Base-by-base conservation (phyloP, 805 yeast genomes). In the Candida ovalis region DNA sequence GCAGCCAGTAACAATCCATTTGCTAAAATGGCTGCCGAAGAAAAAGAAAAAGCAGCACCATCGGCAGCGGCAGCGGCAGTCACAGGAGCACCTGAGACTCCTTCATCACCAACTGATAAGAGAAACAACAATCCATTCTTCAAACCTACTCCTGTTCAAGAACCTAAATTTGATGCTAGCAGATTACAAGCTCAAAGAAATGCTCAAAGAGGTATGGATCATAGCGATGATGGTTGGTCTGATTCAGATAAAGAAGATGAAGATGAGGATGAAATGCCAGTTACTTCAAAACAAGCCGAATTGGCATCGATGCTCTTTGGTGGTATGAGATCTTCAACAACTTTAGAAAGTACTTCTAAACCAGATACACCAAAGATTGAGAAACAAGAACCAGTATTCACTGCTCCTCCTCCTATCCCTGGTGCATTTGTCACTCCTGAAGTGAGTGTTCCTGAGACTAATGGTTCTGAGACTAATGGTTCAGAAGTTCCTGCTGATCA, bases 131-230 rank as follows among this genome's bases (percentile, higher is more conserved):
- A 77, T 51, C 87, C 88, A 44, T 84, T 84, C 60, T 84, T 84
- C 63, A 81, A 79, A 57, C 77, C 80, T 15, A 53, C 59, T 21
- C 51, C 80, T 13, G 53, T 58, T 21, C 51, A 64, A 19, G 68
- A 59, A 9, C 56, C 65, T 3, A 58, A 50, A 25, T 68, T 82
- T 54, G 88, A 84, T 59, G 69, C 78, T 0, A 73, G 73, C 51
- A 79, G 80, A 50, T 79, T 86, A 25, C 84, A 81, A 47, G 84
- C 83, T 2, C 91, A 86, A 64, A 74, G 94, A 65, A 80, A 77
- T 24, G 79, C 87, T 7, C 92, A 86, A 62, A 74, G 91, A 64
- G 84, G 84, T 3, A 58, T 69, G 38, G 67, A 68, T 8, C 66
- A 61, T 24, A 72, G 68, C 36, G 72, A 68, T 44, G 81, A 69